phyloP scores from a whole-genome alignment of 768 basidiomycete species.

The Nidularia sp. region DNA sequence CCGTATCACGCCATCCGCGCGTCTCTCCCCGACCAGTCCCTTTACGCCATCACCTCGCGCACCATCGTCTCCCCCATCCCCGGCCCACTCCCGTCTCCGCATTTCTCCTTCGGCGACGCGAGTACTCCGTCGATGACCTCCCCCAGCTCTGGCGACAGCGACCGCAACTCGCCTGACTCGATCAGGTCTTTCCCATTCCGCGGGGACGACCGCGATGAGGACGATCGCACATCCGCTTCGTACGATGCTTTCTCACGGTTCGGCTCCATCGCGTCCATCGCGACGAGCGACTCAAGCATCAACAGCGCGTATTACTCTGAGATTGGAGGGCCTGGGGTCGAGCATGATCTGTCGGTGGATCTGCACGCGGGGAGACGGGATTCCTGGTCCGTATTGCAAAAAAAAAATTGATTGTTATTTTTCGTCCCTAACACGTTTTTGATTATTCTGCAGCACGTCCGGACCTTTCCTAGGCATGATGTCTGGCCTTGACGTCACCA shows the following conservation, averaged over 20 bases:
- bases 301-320: slow-evolving; percentile 49
- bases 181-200: slow-evolving; percentile 41
- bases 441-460: slow-evolving; percentile 3
- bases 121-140: slow-evolving; percentile 47
- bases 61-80: slow-evolving; percentile 38
- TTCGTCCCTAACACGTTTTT: slow-evolving; percentile 7
- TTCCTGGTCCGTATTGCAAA: slow-evolving; percentile 32
- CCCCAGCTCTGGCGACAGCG: slow-evolving; percentile 44
- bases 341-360: slow-evolving; percentile 22
- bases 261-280: slow-evolving; percentile 56
- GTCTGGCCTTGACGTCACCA: slow-evolving; percentile 34
- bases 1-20: slow-evolving; percentile 37
- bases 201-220: slow-evolving; percentile 50
- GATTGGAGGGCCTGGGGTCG: slow-evolving; percentile 22
- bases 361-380: slow-evolving; percentile 25
- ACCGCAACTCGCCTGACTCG: slow-evolving; percentile 53
- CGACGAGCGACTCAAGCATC: slow-evolving; percentile 56
- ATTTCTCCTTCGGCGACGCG: slow-evolving; percentile 62
- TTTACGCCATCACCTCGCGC: slow-evolving; percentile 46
- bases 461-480: slow-evolving; percentile 35
- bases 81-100: slow-evolving; percentile 58
- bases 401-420: too few species aligned
- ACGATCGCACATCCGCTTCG: slow-evolving; percentile 38
- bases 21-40: slow-evolving; percentile 45
- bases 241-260: slow-evolving; percentile 54